These are phyloP conservation scores for Adenanthera pavonina DNA, from an alignment of 306 rosid species.

Conservation along the genomic window DNA sequence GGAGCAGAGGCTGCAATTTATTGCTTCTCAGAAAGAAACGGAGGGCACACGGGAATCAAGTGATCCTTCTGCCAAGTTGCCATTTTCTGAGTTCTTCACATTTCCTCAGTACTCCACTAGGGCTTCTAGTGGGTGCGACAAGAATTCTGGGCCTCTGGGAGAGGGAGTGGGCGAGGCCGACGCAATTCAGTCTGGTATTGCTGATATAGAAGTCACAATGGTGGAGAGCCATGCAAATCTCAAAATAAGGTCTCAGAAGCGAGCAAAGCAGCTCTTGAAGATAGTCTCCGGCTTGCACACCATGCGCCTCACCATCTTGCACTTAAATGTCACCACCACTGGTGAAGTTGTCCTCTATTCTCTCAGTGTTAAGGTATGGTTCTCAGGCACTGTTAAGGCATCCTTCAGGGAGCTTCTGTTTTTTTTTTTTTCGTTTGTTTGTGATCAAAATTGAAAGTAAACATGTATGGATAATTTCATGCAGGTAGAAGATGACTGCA, in stretches of 20 bases:
- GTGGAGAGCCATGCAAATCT: conserved; percentile 93
- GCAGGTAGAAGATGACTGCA: conserved; percentile 91
- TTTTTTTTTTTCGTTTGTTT: too few relatives aligned
- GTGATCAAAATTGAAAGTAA: neutral
- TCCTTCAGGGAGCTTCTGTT: too few relatives aligned
- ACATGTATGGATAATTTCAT: neutral
- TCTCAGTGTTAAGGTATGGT: conserved; percentile 75
- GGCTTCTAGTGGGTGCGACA: conserved; percentile 38
- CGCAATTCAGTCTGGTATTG: conserved; percentile 43
- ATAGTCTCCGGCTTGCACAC: conserved; percentile 71
- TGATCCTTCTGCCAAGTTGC: conserved; percentile 22
- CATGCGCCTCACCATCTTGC: conserved; percentile 79
- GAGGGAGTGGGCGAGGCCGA: conserved; percentile 47
- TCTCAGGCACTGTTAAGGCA: neutral
- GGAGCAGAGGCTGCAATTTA: conserved; percentile 75
- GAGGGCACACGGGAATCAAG: conserved; percentile 25
- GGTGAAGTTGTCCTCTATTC: conserved; percentile 69
- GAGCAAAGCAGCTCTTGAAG: conserved; percentile 77
- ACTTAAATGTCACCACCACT: conserved; percentile 74
- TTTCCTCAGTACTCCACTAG: conserved; percentile 84
- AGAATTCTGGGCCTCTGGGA: conserved; percentile 25
- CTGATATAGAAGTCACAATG: conserved; percentile 91
- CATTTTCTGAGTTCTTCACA: conserved; percentile 85
- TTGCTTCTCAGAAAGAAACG: conserved; percentile 53
- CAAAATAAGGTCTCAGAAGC: conserved; percentile 71